These are phyloP conservation scores for Xylaria sp. DNA, from an alignment of 2,329 filamentous ascomycete species.

Conservation along the genomic window DNA sequence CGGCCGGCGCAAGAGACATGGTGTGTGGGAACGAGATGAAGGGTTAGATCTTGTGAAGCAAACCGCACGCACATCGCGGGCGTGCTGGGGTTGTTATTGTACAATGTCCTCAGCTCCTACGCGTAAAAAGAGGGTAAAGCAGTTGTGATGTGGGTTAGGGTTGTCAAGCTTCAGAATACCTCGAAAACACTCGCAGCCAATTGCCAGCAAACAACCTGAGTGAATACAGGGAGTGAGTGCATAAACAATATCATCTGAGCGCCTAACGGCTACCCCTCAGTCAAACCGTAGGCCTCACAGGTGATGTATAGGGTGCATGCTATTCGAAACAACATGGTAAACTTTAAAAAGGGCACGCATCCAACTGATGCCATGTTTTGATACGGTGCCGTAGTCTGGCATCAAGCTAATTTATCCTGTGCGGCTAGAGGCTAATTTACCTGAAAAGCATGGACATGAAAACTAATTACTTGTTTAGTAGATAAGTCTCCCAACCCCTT, in stretches of 20 bases:
- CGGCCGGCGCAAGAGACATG: slow-evolving; percentile 47
- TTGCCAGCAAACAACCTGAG: background rate
- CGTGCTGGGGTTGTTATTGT: background rate
- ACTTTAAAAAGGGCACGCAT: background rate
- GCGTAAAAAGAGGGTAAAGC: background rate
- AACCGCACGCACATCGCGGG: background rate
- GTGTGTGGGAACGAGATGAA: background rate
- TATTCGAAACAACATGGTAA: background rate
- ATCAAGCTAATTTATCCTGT: too few relatives aligned
- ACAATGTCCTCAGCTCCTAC: background rate
- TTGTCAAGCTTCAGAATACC: background rate
- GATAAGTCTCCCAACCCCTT: background rate
- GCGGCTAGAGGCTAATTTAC: background rate
- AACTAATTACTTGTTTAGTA: background rate
- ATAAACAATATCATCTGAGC: background rate
- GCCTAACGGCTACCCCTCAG: background rate
- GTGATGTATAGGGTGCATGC: background rate
- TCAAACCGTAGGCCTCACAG: background rate
- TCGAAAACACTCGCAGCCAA: background rate
- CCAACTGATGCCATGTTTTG: too few relatives aligned
- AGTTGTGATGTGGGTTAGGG: background rate
- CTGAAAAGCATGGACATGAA: background rate
- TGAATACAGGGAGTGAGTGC: background rate
- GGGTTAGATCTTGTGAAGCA: background rate
- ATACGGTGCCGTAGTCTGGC: too few relatives aligned